Evolutionary conservation across 768 basidiomycete genomes (phyloP).

Genomic region (Boletus sp.): DNA sequence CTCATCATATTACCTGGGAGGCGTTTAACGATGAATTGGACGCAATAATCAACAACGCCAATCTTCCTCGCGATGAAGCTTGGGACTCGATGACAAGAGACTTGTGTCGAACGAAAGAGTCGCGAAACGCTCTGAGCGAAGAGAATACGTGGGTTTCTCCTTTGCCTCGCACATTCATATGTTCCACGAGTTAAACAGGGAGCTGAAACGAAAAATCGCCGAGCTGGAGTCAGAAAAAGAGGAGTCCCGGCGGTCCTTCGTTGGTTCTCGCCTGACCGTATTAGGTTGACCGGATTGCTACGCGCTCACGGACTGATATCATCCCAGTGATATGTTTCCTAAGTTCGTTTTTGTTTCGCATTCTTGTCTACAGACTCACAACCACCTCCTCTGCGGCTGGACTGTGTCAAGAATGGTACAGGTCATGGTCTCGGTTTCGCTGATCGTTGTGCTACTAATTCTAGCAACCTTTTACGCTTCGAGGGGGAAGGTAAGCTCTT

Average conservation of each 20-base stretch:
- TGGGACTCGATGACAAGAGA: conserved; percentile 75
- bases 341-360: conserved; percentile 15
- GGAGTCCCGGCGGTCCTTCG: conserved; percentile 31
- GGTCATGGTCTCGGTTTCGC: neutral
- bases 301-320: conserved; percentile 45
- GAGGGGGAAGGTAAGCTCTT: conserved; percentile 21
- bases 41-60: conserved; percentile 82
- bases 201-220: conserved; percentile 65
- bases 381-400: neutral
- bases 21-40: conserved; percentile 95
- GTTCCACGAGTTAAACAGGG: conserved; percentile 38
- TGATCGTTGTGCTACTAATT: conserved; percentile 12
- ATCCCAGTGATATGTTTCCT: conserved; percentile 20
- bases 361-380: conserved; percentile 24
- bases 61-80: conserved; percentile 80
- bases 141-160: conserved; percentile 71
- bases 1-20: conserved; percentile 37
- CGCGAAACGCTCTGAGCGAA: conserved; percentile 64
- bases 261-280: conserved; percentile 8
- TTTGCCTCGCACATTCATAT: neutral
- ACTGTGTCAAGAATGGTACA: neutral
- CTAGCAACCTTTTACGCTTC: conserved; percentile 18
- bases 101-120: conserved; percentile 70
- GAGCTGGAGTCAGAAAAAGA: conserved; percentile 77
- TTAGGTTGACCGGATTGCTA: conserved; percentile 67